Conservation (phyloP, 371 early-diverging fungal species). For the Mucor lusitanicus region DNA sequence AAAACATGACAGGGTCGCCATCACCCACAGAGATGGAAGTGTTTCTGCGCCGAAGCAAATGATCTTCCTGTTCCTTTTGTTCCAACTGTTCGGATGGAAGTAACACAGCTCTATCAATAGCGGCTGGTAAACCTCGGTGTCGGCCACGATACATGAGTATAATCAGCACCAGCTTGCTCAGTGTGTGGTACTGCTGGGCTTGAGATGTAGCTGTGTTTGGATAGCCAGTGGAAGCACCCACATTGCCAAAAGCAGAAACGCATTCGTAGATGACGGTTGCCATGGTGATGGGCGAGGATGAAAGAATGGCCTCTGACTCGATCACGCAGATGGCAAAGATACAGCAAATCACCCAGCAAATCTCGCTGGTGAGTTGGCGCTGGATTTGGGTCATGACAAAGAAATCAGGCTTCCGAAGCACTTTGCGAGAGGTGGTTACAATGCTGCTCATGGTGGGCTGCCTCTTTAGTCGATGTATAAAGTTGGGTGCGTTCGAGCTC, state of each 20-base stretch:
- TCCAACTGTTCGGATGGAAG: constrained; percentile 45
- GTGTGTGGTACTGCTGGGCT: constrained; percentile 34
- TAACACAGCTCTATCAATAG: constrained; percentile 51
- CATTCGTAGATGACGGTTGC: constrained; percentile 48
- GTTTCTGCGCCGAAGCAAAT: constrained; percentile 17
- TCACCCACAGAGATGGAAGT: constrained; percentile 16
- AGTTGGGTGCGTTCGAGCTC: neutral
- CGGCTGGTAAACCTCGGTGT: constrained; percentile 51
- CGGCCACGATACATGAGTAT: constrained; percentile 52
- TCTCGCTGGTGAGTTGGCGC: constrained; percentile 48
- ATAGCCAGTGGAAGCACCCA: constrained; percentile 46
- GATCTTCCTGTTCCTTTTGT: constrained; percentile 24
- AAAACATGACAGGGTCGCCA: constrained; percentile 10
- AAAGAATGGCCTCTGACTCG: constrained; percentile 35
- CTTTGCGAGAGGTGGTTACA: constrained; percentile 34
- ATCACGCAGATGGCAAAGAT: constrained; percentile 38
- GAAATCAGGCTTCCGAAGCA: constrained; percentile 45
- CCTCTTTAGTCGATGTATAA: constrained; percentile 31
- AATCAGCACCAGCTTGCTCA: constrained; percentile 45
- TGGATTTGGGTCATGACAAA: constrained; percentile 52
- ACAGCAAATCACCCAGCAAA: constrained; percentile 48
- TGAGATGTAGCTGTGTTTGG: constrained; percentile 41
- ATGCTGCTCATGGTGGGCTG: constrained; percentile 41
- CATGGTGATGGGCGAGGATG: constrained; percentile 41
- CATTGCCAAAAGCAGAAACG: constrained; percentile 51